Base-by-base conservation (phyloP, 805 yeast genomes). In the Candida parachauliodes region DNA sequence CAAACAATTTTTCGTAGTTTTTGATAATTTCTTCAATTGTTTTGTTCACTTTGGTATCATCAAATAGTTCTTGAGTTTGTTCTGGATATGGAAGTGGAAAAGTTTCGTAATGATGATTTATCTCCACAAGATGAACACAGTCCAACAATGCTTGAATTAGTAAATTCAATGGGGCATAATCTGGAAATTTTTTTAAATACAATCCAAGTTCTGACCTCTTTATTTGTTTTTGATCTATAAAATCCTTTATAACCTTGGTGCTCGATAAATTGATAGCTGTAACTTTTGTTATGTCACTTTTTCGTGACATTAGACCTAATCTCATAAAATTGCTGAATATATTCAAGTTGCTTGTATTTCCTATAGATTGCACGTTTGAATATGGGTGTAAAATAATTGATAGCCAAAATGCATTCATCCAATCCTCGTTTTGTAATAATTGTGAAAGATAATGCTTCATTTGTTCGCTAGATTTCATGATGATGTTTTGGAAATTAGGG, bases 271-370 rank as follows among this genome's bases (percentile, higher is more conserved):
- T 38, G 17, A 46, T 41, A 17, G 44, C 59, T 2, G 77, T 62
- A 1, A 79, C 74, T 12, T 65, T 58, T 2, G 73, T 80, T 12
- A 77, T 76, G 31, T 77, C 81, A 33, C 59, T 62, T 37, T 72
- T 71, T 6, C 88, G 78, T 39, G 77, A 69, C 51, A 83, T 81
- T 23, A 89, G 55, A 0, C 94, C 91, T 41, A 84, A 88, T 46
- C 76, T 72, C 22, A 85, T 57, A n/a, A 60, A 52, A n/a, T 51
- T 47, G 2, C 72, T 65, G 17, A 48, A 49, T 10, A 63, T 36
- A 11, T 58, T 62, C 2, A 60, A 54, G 22, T 34, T 29, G 8
- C n/a, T 32, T 14, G 34, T 23, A 23, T 32, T 23, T 15, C 20
- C 9, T 10, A 32, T 4, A 5, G 42, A 37, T 18, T 30, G 11